Evolutionary conservation across 2,329 filamentous ascomycete species (phyloP), one percentile per base, ranked within the genome.

Genomic region (Stemphylium lycopersici): DNA sequence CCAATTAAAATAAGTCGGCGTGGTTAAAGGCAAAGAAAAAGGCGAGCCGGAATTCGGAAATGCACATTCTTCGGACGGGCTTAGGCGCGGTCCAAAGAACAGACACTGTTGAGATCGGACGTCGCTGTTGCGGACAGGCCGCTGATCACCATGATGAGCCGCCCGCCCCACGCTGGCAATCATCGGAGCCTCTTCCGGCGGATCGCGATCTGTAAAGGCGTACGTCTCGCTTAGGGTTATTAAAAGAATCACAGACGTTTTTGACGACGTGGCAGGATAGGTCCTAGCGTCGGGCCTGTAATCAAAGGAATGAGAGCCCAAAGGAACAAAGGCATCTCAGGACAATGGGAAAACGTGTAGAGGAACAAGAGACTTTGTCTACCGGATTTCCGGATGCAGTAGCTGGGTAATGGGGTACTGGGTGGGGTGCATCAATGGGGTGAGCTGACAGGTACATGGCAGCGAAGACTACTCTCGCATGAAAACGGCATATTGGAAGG

Each of bases 81-180:
- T 31, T 34, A 41, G 16, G 5, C 31, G 47, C 40, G 24, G 24
- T 29, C 26, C 26, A 33, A 18, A 46, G 41, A 46, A 34, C 48
- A 46, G 42, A 47, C 18, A 31, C 39, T 53, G 51, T 54, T 48
- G 45, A 54, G 51, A 22, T 43, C 45, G 32, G 40, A 49, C 15
- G 15, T 32, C 39, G 18, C 16, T 42, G 42, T 38, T 47, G 42
- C 36, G 36, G 49, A 32, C 42, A 40, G 39, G 38, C 45, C 40
- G 41, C 36, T 52, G 52, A 55, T 55, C 52, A 37, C 41, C 48
- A 42, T 55, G 52, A 55, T 55, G 52, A 50, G 52, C 52, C 52
- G 48, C 38, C 47, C 41, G 48, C 41, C 52, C 52, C 52, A 55
- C 48, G 48, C 33, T 51, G 52, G 41, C 40, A 41, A 55, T 55